Conservation (phyloP, 306 rosid species). For the Calophaca sinica region DNA sequence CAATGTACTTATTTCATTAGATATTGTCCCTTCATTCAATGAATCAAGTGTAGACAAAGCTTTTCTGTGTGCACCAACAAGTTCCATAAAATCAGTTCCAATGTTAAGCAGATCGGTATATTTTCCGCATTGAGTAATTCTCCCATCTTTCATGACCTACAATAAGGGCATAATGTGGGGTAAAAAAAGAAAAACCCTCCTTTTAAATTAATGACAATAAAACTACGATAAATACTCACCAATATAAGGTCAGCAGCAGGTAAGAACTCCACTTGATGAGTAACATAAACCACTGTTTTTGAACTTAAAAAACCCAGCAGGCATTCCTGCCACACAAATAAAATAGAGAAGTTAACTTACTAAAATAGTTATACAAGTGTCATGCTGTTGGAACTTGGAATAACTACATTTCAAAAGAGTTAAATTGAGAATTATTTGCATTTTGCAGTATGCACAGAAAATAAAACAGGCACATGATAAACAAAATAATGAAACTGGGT, state of each 20-base stretch:
- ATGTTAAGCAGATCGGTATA: conserved; percentile 66
- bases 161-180: conserved; percentile 14
- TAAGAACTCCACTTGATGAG: conserved; percentile 93
- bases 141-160: conserved; percentile 89
- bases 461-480: conserved; percentile 19
- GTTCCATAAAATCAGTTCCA: conserved; percentile 82
- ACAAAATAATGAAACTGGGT: conserved; percentile 25
- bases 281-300: conserved; percentile 78
- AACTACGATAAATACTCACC: conserved; percentile 51
- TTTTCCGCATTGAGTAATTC: conserved; percentile 77
- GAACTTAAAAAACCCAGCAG: conserved; percentile 67
- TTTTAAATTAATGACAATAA: not conserved
- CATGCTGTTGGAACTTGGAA: not conserved
- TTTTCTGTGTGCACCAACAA: conserved; percentile 82
- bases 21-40: conserved; percentile 42
- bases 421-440: not conserved
- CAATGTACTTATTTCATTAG: conserved; percentile 40
- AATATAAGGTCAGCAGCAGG: conserved; percentile 78
- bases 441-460: not conserved
- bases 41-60: conserved; percentile 75
- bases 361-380: not conserved
- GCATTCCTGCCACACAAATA: conserved; percentile 65
- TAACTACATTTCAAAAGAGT: conserved; percentile 11
- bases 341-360: not conserved
- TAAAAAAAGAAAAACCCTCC: not conserved